A percentile compares a stretch with the other conserved stretches of the same genome.
These are phyloP conservation scores for Monoraphidium neglectum DNA, from an alignment of 139 green algal species.

Conservation along the genomic window DNA sequence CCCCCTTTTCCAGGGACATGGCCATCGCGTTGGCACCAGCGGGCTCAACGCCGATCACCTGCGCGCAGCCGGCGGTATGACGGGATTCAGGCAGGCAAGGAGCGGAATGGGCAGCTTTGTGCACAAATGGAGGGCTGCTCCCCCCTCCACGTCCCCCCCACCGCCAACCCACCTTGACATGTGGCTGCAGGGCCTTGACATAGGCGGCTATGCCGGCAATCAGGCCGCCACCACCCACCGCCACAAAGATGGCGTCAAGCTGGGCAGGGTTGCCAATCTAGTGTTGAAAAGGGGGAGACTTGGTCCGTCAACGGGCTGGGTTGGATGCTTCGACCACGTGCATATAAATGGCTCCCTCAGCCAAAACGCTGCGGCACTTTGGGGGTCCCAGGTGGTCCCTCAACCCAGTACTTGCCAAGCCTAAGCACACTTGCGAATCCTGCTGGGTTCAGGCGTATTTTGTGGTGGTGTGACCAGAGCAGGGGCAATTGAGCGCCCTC, in stretches of 20 bases:
- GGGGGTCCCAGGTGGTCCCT: too few relatives aligned
- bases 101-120: background rate
- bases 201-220: slow-evolving; percentile 92
- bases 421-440: too few relatives aligned
- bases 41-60: slow-evolving; percentile 94
- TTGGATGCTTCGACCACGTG: too few relatives aligned
- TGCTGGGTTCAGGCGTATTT: too few relatives aligned
- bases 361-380: too few relatives aligned
- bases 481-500: background rate
- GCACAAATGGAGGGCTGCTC: background rate
- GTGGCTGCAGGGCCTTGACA: slow-evolving; percentile 84
- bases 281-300: too few relatives aligned
- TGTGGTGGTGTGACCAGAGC: too few relatives aligned
- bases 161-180: slow-evolving; percentile 55
- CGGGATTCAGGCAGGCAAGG: background rate
- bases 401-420: too few relatives aligned
- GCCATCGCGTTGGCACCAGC: slow-evolving; percentile 94
- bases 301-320: too few relatives aligned
- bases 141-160: background rate
- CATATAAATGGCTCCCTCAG: background rate
- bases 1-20: slow-evolving; percentile 69
- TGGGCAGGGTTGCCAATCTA: slow-evolving; percentile 51
- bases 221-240: slow-evolving; percentile 91
- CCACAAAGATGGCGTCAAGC: slow-evolving; percentile 89
- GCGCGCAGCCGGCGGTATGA: background rate